phyloP scores from a whole-genome alignment of 2,329 filamentous ascomycete genomes.

The Cytospora leucostoma region DNA sequence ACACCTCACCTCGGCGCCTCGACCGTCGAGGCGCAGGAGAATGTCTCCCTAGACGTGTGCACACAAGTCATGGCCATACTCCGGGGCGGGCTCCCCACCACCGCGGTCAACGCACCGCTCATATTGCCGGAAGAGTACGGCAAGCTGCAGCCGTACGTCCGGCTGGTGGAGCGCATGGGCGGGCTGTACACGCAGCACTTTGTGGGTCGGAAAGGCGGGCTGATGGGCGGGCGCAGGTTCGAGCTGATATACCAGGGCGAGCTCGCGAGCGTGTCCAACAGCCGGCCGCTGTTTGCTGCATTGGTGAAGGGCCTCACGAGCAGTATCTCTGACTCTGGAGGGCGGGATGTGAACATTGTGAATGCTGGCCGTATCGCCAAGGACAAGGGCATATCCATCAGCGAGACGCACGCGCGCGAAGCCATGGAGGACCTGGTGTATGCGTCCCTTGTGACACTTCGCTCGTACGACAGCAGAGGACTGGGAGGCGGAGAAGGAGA shows the following conservation, averaged over 20 bases:
- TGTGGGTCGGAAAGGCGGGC: conserved; percentile 44
- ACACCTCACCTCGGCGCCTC: conserved; percentile 81
- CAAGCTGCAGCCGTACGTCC: conserved; percentile 75
- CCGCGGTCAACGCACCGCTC: conserved; percentile 78
- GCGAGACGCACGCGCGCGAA: conserved; percentile 68
- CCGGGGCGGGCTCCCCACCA: conserved; percentile 70
- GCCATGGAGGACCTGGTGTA: conserved; percentile 65
- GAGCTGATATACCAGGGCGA: conserved; percentile 79
- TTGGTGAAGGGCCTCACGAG: conserved; percentile 75
- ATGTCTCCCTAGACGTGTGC: conserved; percentile 80
- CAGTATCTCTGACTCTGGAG: conserved; percentile 67
- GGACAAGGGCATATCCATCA: conserved; percentile 76
- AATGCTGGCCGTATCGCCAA: conserved; percentile 75
- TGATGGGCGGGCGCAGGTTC: conserved; percentile 66
- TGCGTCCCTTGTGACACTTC: conserved; percentile 70
- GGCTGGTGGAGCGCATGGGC: conserved; percentile 77
- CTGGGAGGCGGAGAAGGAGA: conserved; percentile 9
- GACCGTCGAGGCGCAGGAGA: conserved; percentile 81
- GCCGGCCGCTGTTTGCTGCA: conserved; percentile 76
- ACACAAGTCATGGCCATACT: conserved; percentile 76
- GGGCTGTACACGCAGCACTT: conserved; percentile 78
- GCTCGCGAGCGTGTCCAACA: conserved; percentile 70
- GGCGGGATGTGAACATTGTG: conserved; percentile 76
- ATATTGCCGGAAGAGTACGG: conserved; percentile 80
- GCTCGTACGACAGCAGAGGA: conserved; percentile 48